A percentile compares a stretch with the other conserved stretches of the same genome.
Evolutionary conservation across 352 stramenopile species (phyloP).

Genomic region (Phytophthora cactorum): DNA sequence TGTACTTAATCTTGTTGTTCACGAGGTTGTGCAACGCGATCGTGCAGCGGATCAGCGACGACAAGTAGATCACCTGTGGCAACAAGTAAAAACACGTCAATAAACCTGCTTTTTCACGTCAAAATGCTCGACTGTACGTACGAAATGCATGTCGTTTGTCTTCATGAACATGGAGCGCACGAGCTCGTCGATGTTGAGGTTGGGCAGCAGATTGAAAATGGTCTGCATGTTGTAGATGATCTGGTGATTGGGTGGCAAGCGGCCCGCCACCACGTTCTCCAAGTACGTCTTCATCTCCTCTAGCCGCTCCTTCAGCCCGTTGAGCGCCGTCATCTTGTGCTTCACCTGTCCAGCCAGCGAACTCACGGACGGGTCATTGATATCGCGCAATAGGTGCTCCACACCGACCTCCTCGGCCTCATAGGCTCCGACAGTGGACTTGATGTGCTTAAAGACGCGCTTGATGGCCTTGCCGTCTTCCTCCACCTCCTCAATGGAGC

Average conservation of each 20-base stretch:
- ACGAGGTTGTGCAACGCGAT: constrained; percentile 99
- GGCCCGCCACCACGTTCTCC: constrained; percentile 90
- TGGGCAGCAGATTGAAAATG: constrained; percentile 99
- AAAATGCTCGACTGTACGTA: constrained; percentile 49
- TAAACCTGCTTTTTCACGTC: background rate
- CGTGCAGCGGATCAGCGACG: constrained; percentile 96
- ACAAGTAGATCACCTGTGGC: constrained; percentile 96
- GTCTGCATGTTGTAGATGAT: constrained; percentile 99
- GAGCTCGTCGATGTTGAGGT: constrained; percentile 98
- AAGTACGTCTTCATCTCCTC: constrained; percentile 99
- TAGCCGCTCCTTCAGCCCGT: constrained; percentile 93
- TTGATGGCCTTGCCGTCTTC: constrained; percentile 96
- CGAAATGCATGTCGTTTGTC: constrained; percentile 99
- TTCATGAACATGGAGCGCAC: constrained; percentile 98
- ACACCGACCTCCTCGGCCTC: constrained; percentile 97
- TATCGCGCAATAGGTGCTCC: constrained; percentile 98
- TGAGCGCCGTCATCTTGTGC: constrained; percentile 97
- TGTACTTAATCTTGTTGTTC: constrained; percentile 99
- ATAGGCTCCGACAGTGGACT: constrained; percentile 95
- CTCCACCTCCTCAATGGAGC: constrained; percentile 97
- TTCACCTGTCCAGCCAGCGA: constrained; percentile 98
- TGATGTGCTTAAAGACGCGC: constrained; percentile 98
- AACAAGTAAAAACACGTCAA: constrained; percentile 7
- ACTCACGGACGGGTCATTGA: constrained; percentile 99
- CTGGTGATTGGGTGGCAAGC: constrained; percentile 81